Conservation (phyloP, 148 eudicot genomes). For the Chenopodium album region DNA sequence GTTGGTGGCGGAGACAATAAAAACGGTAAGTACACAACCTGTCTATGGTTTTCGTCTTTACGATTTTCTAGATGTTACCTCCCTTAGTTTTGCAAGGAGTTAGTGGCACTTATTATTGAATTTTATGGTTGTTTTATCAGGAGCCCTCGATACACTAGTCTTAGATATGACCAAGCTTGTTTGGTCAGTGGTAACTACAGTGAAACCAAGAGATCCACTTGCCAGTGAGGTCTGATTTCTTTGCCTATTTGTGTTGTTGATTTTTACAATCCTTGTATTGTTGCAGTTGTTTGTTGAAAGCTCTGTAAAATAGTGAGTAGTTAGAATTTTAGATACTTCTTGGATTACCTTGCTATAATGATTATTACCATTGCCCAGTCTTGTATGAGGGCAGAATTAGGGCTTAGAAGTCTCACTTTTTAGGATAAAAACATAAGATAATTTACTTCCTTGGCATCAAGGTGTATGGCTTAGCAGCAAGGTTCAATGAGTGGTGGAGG, state of each 20-base stretch:
- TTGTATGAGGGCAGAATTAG: not conserved
- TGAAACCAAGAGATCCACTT: conserved; percentile 74
- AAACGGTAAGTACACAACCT: conserved; percentile 47
- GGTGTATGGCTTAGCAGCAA: not conserved
- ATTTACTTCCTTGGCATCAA: not conserved
- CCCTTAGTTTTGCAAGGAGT: conserved; percentile 4
- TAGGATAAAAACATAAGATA: not conserved
- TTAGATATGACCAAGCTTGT: conserved; percentile 79
- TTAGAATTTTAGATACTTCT: not conserved
- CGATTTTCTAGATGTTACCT: not conserved
- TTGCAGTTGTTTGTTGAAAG: not conserved
- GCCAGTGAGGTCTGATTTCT: conserved; percentile 81
- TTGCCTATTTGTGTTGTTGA: conserved; percentile 9
- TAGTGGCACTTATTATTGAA: not conserved
- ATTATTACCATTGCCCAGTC: not conserved
- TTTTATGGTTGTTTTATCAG: conserved; percentile 38
- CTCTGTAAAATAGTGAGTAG: not conserved
- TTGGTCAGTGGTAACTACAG: conserved; percentile 57
- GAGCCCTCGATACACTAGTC: conserved; percentile 73
- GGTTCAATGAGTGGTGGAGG: not conserved
- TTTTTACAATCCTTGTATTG: no score
- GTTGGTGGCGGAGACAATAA: conserved; percentile 97
- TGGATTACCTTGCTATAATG: not conserved
- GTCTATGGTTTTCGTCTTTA: not conserved
- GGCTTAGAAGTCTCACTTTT: not conserved